Base-by-base conservation (phyloP, 2,329 filamentous ascomycete species). In the Talaromyces sp. region DNA sequence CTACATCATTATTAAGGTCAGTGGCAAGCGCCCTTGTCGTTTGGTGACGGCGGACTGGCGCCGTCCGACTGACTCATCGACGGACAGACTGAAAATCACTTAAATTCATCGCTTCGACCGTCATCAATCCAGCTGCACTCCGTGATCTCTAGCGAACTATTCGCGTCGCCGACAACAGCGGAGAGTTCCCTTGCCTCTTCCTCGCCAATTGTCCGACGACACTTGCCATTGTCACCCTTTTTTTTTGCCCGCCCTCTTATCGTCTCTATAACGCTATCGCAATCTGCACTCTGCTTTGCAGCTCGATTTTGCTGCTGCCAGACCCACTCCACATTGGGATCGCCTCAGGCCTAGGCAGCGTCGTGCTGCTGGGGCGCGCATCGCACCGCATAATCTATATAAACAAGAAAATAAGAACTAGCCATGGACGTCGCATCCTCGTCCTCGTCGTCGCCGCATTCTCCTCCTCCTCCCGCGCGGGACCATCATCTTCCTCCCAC, bases 401-500 rank as follows among this genome's bases (percentile, higher is more conserved):
- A 47, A 10, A 3, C 12, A 12, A 8, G 44, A 23, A 23, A 23
- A 18, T 8, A 12, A 47, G 23, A 47, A 2, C 50, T 27, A 55
- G 27, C 54, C 28, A 56, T 56, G 54, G 31, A 33, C 33, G 36
- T 40, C 54, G 54, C 54, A 27, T 40, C 54, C 5, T 52, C 42
- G 10, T 28, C 28, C 8, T 56, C 54, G 33, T 53, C 50, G 28
- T 53, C 50, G 18, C 27, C 50, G 28, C 50, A 12, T 7, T 6
- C 14, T 53, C 14, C 54, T 36, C 14, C 54, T 36, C 27, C 23
- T 31, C 27, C 50, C 14, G n/a, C 30, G 14, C 31, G 36, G 36
- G 36, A 61, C 56, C 27, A 30, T 56, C 47, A 54, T 61, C 23
- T 44, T 56, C 47, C 44, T 61, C 23, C 54, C 44, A 16, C 36